Evolutionary conservation across 148 eudicot species (phyloP).

Genomic region (Rhododendron ferrugineum): DNA sequence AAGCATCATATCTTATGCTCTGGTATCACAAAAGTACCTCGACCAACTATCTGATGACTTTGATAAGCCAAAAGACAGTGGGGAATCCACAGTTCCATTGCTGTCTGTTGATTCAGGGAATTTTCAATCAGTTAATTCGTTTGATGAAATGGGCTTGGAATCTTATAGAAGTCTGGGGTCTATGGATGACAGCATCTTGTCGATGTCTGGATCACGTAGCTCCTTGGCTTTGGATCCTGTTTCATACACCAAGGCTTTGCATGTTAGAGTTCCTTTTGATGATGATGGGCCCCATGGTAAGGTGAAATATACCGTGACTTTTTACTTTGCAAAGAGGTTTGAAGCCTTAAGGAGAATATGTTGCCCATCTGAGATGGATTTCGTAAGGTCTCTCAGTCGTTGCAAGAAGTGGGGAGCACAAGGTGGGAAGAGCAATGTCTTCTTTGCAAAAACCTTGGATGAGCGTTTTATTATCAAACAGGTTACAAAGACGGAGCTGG

Average conservation of each 20-base stretch:
- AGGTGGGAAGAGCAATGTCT: conserved; percentile 76
- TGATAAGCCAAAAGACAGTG: conserved; percentile 41
- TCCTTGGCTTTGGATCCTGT: conserved; percentile 53
- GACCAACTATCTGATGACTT: conserved; percentile 59
- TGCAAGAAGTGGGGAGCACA: conserved; percentile 98
- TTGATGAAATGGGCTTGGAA: conserved; percentile 57
- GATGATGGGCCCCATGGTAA: conserved; percentile 66
- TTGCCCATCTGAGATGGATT: conserved; percentile 84
- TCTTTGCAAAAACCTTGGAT: conserved; percentile 87
- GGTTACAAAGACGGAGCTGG: conserved; percentile 96
- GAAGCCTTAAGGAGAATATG: conserved; percentile 87
- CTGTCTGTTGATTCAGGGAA: conserved; percentile 48
- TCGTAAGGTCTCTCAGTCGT: conserved; percentile 73
- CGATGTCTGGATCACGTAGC: conserved; percentile 45
- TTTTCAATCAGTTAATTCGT: conserved; percentile 43
- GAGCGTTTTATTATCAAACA: conserved; percentile 91
- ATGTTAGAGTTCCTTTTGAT: conserved; percentile 57
- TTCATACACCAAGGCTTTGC: conserved; percentile 50
- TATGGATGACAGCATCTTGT: conserved; percentile 53
- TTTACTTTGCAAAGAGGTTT: conserved; percentile 79
- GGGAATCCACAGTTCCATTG: conserved; percentile 44
- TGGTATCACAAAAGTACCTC: conserved; percentile 58
- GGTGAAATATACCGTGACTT: conserved; percentile 74
- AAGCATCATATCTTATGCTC: conserved; percentile 46
- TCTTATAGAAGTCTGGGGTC: conserved; percentile 63